These are phyloP conservation scores for Galeopsis tetrahit DNA, from an alignment of 257 asterid genomes.

Conservation along the genomic window DNA sequence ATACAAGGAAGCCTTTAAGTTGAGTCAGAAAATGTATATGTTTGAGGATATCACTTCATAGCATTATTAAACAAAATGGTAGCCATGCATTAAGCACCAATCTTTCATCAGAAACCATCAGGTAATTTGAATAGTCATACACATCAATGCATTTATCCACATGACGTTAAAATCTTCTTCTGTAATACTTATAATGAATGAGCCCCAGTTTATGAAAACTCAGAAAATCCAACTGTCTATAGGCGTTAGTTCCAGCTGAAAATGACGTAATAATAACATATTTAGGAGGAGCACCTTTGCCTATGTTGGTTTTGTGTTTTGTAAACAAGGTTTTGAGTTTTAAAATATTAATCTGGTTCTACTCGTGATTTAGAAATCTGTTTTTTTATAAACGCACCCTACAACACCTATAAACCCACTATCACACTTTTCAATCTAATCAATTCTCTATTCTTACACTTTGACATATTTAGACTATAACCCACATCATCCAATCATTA, in stretches of 20 bases:
- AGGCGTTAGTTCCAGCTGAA: conserved; percentile 10
- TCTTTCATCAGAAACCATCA: conserved; percentile 19
- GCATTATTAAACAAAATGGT: not conserved
- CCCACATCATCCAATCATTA: too few species aligned
- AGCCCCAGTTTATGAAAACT: not conserved
- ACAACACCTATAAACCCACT: too few species aligned
- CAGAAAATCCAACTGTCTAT: conserved; percentile 5
- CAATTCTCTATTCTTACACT: too few species aligned
- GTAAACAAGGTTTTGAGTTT: too few species aligned
- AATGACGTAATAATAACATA: not conserved
- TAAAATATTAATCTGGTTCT: too few species aligned
- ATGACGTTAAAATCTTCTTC: not conserved
- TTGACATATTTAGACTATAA: too few species aligned
- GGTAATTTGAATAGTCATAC: not conserved
- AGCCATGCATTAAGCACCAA: conserved; percentile 9
- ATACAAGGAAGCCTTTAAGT: conserved; percentile 4
- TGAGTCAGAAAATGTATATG: not conserved
- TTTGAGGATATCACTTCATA: not conserved
- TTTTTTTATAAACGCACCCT: too few species aligned
- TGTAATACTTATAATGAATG: not conserved
- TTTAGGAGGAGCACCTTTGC: not conserved
- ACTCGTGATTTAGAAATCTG: too few species aligned
- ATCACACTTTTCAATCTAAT: too few species aligned
- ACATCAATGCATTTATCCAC: not conserved
- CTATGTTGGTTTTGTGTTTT: too few species aligned